These are phyloP conservation scores for Pseudogymnoascus sp. DNA, from an alignment of 2,329 filamentous ascomycete species.

Conservation along the genomic window DNA sequence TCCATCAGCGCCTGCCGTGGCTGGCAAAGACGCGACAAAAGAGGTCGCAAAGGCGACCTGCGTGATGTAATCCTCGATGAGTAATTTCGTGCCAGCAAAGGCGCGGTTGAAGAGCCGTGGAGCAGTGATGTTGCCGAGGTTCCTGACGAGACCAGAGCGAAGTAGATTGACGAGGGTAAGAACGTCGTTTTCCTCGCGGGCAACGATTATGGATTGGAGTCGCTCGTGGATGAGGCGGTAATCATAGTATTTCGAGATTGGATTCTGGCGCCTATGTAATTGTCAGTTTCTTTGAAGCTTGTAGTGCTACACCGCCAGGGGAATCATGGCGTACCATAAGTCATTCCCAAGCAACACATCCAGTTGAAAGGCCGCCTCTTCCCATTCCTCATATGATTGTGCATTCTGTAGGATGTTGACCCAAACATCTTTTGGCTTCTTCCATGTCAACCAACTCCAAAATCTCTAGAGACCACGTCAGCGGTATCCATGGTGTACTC, in stretches of 20 bases:
- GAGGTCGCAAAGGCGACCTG: conserved; percentile 76
- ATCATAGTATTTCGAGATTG: conserved; percentile 75
- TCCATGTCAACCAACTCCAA: conserved; percentile 57
- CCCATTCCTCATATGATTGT: conserved; percentile 75
- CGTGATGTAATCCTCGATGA: conserved; percentile 86
- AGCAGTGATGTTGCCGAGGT: conserved; percentile 83
- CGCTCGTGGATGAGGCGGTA: conserved; percentile 76
- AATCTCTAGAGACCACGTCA: conserved; percentile 47
- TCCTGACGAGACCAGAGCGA: conserved; percentile 71
- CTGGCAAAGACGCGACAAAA: conserved; percentile 63
- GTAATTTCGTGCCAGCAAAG: conserved; percentile 79
- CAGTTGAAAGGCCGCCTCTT: conserved; percentile 73
- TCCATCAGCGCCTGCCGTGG: conserved; percentile 38
- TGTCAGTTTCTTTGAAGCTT: background rate
- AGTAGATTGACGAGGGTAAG: conserved; percentile 70
- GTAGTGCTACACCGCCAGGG: background rate
- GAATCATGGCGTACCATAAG: conserved; percentile 53
- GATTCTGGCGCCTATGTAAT: conserved; percentile 64
- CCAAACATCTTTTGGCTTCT: conserved; percentile 57
- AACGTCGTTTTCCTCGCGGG: conserved; percentile 64
- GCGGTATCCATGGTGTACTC: background rate
- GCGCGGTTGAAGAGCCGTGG: conserved; percentile 76
- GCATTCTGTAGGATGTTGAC: conserved; percentile 59
- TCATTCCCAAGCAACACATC: conserved; percentile 76
- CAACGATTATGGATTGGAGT: conserved; percentile 60